phyloP scores from a whole-genome alignment of 352 stramenopile genomes.

The Pythium apleroticum region DNA sequence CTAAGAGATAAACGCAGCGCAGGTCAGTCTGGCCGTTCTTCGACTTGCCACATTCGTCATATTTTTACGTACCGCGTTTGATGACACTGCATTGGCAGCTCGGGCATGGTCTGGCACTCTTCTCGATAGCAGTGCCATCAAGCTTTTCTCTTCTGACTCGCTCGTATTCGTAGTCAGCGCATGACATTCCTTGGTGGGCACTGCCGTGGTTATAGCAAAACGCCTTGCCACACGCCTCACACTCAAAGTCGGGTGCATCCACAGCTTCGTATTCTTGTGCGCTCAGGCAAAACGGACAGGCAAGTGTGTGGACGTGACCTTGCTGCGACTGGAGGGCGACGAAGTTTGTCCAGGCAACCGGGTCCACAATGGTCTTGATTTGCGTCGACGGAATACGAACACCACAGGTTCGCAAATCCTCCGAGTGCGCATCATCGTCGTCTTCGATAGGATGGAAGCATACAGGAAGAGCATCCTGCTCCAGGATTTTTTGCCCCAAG shows the following conservation, averaged over 20 bases:
- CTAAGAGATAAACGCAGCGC: too few species aligned
- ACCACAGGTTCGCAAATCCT: constrained; percentile 28
- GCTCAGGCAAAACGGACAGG: constrained; percentile 59
- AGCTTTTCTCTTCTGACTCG: neutral
- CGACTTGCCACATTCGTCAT: too few species aligned
- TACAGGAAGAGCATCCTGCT: constrained; percentile 59
- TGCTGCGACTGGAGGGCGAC: constrained; percentile 87
- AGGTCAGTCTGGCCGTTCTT: neutral
- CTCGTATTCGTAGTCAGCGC: constrained; percentile 65
- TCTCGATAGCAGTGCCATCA: constrained; percentile 49
- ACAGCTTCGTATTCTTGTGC: constrained; percentile 51
- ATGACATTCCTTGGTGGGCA: constrained; percentile 66
- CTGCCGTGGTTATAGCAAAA: constrained; percentile 90
- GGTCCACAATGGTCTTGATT: constrained; percentile 40
- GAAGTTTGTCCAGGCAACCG: constrained; percentile 68
- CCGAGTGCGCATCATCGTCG: constrained; percentile 10
- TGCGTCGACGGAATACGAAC: constrained; percentile 40
- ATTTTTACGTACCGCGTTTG: constrained; percentile 45
- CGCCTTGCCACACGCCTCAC: constrained; percentile 39
- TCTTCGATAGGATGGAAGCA: constrained; percentile 45
- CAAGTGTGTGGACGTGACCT: constrained; percentile 50
- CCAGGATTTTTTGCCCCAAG: constrained; percentile 61
- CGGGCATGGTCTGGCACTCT: constrained; percentile 85
- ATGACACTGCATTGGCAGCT: constrained; percentile 86
- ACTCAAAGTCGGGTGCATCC: constrained; percentile 45